These are phyloP conservation scores for Baudoinia panamericana DNA, from an alignment of 495 filamentous ascomycete genomes.

Conservation along the genomic window DNA sequence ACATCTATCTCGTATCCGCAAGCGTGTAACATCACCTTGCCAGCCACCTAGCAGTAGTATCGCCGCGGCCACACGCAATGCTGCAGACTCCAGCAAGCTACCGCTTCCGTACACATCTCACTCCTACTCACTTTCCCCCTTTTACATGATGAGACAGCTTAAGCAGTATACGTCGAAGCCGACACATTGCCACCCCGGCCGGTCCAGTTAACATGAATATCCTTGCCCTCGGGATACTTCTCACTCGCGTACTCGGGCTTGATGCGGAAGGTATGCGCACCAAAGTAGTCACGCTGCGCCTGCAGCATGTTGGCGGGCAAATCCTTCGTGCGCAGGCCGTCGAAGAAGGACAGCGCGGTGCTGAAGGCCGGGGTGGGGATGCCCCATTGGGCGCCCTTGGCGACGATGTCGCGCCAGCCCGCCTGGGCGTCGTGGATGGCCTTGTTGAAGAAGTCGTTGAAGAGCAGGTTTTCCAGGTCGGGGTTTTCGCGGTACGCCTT, in stretches of 20 bases:
- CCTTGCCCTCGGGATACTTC: constrained; percentile 72
- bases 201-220: constrained; percentile 99
- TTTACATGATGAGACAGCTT: too few relatives aligned
- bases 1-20: too few relatives aligned
- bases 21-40: too few relatives aligned
- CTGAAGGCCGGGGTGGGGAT: constrained; percentile 92
- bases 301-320: constrained; percentile 95
- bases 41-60: too few relatives aligned
- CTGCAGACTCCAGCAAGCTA: too few relatives aligned
- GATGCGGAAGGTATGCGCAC: constrained; percentile 95
- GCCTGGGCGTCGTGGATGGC: constrained; percentile 92
- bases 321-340: constrained; percentile 89
- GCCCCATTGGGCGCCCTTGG: constrained; percentile 82
- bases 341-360: constrained; percentile 94
- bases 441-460: constrained; percentile 98
- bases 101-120: not conserved
- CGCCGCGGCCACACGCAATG: too few relatives aligned
- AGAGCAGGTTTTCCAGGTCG: constrained; percentile 93
- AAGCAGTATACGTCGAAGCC: constrained; percentile 94
- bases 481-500: constrained; percentile 87
- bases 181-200: constrained; percentile 92
- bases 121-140: not conserved
- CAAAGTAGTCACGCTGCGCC: constrained; percentile 98
- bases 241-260: constrained; percentile 79
- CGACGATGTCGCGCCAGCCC: constrained; percentile 90